A percentile compares a stretch with the other conserved stretches of the same genome.
These are phyloP conservation scores for Chlorella sp. DNA, from an alignment of 139 green algal species.

Conservation along the genomic window DNA sequence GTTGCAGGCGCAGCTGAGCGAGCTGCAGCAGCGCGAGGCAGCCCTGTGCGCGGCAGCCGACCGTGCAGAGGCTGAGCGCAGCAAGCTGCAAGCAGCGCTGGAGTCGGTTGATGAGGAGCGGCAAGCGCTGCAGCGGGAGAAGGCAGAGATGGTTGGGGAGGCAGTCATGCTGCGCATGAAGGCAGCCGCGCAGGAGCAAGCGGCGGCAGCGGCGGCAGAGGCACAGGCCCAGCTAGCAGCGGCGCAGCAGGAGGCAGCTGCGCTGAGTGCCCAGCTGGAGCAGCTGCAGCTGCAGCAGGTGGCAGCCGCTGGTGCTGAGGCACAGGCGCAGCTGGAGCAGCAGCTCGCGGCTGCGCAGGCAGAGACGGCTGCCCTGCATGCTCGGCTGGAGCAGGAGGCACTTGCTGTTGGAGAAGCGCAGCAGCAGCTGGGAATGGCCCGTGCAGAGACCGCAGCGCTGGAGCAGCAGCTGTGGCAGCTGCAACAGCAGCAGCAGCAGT, in stretches of 20 bases:
- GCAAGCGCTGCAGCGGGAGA: constrained; percentile 46
- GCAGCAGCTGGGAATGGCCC: not conserved
- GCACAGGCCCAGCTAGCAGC: not conserved
- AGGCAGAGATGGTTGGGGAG: constrained; percentile 45
- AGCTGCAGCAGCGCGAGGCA: constrained; percentile 7
- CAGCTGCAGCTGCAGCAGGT: not conserved
- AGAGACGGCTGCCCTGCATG: not conserved
- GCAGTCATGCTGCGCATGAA: constrained; percentile 19
- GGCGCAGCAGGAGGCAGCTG: not conserved
- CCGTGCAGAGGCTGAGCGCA: not conserved
- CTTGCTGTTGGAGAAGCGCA: not conserved
- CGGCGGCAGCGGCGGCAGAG: not conserved
- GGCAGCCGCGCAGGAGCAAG: not conserved
- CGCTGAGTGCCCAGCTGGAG: not conserved
- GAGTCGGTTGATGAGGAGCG: constrained; percentile 36
- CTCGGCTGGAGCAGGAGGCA: too few relatives aligned
- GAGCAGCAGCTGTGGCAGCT: not conserved
- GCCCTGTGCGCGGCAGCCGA: not conserved
- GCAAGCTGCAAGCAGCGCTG: constrained; percentile 17
- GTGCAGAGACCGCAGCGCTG: not conserved
- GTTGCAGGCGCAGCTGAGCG: constrained; percentile 6
- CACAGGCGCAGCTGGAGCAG: not conserved
- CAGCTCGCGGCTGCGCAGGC: not conserved
- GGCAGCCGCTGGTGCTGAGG: not conserved
- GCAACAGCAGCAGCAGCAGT: not conserved